These are phyloP conservation scores for Allium cepa DNA, from an alignment of 106 monocot genomes.

Conservation along the genomic window DNA sequence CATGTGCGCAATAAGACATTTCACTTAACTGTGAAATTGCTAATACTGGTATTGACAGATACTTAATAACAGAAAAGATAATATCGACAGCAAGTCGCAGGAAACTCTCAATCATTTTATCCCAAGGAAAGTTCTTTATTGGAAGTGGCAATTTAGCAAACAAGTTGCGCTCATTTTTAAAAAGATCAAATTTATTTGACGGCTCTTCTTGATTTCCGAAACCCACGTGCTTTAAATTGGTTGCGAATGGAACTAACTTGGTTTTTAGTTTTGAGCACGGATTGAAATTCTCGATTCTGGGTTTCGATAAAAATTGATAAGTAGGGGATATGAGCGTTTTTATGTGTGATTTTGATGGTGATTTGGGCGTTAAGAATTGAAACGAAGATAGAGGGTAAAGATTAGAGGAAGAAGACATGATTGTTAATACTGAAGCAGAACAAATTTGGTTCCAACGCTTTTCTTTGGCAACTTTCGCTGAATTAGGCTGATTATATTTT, in stretches of 20 bases:
- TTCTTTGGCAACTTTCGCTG: too few species aligned
- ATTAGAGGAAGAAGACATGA: neutral
- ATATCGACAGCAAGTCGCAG: constrained; percentile 25
- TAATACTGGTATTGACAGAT: constrained; percentile 46
- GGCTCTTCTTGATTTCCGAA: constrained; percentile 12
- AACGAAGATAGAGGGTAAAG: neutral
- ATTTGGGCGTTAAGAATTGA: too few species aligned
- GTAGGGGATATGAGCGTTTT: too few species aligned
- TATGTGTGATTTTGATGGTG: too few species aligned
- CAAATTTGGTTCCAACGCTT: too few species aligned
- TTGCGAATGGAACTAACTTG: constrained; percentile 5
- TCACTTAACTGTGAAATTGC: constrained; percentile 62
- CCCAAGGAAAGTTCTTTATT: constrained; percentile 64
- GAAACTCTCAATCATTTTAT: constrained; percentile 11
- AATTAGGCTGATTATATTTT: too few species aligned
- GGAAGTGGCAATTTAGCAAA: constrained; percentile 44
- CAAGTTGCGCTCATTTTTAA: constrained; percentile 3
- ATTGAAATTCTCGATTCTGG: neutral
- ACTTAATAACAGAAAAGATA: constrained; percentile 32
- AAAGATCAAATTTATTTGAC: neutral
- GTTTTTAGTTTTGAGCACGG: neutral
- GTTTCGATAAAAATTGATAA: neutral
- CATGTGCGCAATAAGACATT: constrained; percentile 82
- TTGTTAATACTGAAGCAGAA: neutral
- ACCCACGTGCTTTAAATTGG: constrained; percentile 9